phyloP scores from a whole-genome alignment of 345 rosid species.

The Erysimum cheiranthoides region DNA sequence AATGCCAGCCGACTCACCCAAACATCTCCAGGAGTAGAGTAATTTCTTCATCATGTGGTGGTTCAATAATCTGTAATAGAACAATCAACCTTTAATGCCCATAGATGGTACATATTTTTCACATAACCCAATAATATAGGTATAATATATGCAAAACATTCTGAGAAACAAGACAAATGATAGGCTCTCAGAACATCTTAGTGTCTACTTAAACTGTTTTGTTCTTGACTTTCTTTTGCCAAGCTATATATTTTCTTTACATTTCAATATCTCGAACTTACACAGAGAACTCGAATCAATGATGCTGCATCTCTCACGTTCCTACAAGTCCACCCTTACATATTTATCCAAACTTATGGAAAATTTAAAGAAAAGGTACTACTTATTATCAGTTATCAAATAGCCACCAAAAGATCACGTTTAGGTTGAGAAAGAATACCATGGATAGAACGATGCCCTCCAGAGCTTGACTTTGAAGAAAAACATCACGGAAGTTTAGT shows the following conservation, averaged over 20 bases:
- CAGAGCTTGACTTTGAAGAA: slow-evolving; percentile 95
- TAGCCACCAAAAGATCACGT: slow-evolving; percentile 12
- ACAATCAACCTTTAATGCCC: slow-evolving; percentile 20
- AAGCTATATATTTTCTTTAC: slow-evolving; percentile 3
- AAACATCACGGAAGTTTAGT: slow-evolving; percentile 85
- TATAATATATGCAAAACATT: slow-evolving; percentile 6
- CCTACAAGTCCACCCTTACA: slow-evolving; percentile 15
- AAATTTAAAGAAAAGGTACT: not conserved
- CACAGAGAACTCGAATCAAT: not conserved
- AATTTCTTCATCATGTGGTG: slow-evolving; percentile 91
- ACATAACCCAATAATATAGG: slow-evolving; percentile 20
- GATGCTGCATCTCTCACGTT: slow-evolving; percentile 25
- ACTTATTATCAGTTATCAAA: slow-evolving; percentile 25
- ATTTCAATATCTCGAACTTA: slow-evolving; percentile 5
- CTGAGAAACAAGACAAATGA: not conserved
- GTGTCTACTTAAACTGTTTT: slow-evolving; percentile 17
- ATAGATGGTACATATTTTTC: slow-evolving; percentile 12
- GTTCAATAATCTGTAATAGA: slow-evolving; percentile 83
- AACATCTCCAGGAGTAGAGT: slow-evolving; percentile 83
- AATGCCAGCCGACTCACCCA: slow-evolving; percentile 61
- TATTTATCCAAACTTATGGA: not conserved
- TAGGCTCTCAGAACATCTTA: slow-evolving; percentile 8
- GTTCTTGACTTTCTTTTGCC: slow-evolving; percentile 11
- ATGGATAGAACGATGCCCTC: slow-evolving; percentile 85
- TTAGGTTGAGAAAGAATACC: slow-evolving; percentile 54